Conservation (phyloP, 371 early-diverging fungal species). For the Capillidium heterosporum region DNA sequence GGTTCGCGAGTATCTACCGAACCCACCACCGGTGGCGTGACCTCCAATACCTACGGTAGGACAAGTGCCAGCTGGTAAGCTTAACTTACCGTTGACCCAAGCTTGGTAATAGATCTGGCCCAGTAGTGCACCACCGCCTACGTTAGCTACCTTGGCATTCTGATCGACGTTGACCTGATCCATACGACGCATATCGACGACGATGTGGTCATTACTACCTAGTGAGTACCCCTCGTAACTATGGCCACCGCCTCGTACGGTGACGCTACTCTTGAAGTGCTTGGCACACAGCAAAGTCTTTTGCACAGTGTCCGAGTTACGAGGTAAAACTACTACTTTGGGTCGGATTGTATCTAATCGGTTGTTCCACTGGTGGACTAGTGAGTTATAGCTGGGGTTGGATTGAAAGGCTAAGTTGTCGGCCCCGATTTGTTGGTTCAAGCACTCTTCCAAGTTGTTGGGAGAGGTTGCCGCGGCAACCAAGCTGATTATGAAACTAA, state of each 20-base stretch:
- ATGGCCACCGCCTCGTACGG: slow-evolving; percentile 21
- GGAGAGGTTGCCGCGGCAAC: no score
- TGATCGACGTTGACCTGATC: slow-evolving; percentile 8
- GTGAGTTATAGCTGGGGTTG: neutral
- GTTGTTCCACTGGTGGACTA: neutral
- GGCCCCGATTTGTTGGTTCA: no score
- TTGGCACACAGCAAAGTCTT: slow-evolving; percentile 19
- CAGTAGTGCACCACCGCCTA: slow-evolving; percentile 15
- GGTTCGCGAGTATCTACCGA: slow-evolving; percentile 14
- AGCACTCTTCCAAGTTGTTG: no score
- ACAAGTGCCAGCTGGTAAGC: slow-evolving; percentile 17
- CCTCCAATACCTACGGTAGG: slow-evolving; percentile 19
- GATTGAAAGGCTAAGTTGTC: neutral
- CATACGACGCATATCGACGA: slow-evolving; percentile 15
- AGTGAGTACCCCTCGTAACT: slow-evolving; percentile 19
- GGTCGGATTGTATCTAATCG: neutral
- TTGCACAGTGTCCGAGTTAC: neutral
- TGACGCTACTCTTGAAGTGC: slow-evolving; percentile 8
- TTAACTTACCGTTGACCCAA: slow-evolving; percentile 11
- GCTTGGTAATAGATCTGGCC: slow-evolving; percentile 13
- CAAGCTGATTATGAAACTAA: no score
- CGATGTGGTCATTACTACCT: slow-evolving; percentile 15
- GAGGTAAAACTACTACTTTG: neutral
- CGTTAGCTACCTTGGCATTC: slow-evolving; percentile 5
- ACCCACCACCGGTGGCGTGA: slow-evolving; percentile 19